phyloP scores from a whole-genome alignment of 257 asterid species.

The Solanum etuberosum region DNA sequence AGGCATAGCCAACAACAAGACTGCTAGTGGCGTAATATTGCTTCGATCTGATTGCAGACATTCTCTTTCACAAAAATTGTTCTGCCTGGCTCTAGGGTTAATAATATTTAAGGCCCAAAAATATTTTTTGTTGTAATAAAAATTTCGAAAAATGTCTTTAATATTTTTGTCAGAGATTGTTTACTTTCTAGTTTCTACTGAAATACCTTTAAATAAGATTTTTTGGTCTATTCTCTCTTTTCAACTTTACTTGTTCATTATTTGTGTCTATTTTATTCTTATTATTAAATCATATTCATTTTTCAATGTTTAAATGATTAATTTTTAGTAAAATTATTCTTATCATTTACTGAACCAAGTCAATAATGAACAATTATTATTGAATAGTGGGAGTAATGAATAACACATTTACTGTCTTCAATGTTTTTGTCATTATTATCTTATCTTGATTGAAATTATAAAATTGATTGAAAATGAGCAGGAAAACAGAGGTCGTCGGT shows the following conservation, averaged over 20 bases:
- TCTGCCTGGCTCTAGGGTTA: background rate
- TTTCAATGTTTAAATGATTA: too few relatives aligned
- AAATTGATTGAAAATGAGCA: background rate
- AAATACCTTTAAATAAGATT: background rate
- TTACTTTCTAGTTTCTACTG: background rate
- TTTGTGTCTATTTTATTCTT: too few relatives aligned
- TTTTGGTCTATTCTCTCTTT: too few relatives aligned
- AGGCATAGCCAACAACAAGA: conserved; percentile 81
- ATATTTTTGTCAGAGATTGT: background rate
- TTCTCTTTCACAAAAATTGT: background rate
- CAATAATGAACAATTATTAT: too few relatives aligned
- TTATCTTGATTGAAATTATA: background rate
- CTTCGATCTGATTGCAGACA: conserved; percentile 48
- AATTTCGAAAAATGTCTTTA: background rate
- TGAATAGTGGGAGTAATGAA: background rate
- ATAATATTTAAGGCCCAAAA: background rate
- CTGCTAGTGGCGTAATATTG: conserved; percentile 70
- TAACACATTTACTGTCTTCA: background rate
- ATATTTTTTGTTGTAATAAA: background rate
- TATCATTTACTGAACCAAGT: too few relatives aligned
- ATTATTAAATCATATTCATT: too few relatives aligned
- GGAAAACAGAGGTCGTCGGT: background rate
- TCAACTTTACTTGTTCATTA: background rate
- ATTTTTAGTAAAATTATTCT: too few relatives aligned
- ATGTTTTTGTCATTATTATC: too few relatives aligned